Conservation (phyloP, 768 basidiomycete species). For the Pleurotus ostreatus region DNA sequence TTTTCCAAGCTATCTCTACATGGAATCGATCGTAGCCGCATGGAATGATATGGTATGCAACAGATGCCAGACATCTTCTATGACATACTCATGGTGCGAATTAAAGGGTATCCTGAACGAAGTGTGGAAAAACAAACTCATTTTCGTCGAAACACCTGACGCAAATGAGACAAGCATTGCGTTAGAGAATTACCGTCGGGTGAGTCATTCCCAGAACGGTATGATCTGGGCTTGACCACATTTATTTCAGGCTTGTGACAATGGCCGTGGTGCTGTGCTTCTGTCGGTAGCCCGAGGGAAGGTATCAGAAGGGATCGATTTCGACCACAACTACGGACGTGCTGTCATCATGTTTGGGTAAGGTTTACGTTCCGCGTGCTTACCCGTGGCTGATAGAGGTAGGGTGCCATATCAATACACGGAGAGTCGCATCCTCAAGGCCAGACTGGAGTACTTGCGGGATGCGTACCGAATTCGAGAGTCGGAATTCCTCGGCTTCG, state of each 20-base stretch:
- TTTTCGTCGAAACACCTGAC: constrained; percentile 99
- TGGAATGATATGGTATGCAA: constrained; percentile 98
- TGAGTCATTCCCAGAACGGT: constrained; percentile 26
- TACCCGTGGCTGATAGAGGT: constrained; percentile 7
- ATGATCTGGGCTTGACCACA: constrained; percentile 7
- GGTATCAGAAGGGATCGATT: constrained; percentile 99
- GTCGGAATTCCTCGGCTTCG: constrained; percentile 97
- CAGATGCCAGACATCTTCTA: background rate
- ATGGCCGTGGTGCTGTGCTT: constrained; percentile 94
- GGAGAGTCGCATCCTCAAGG: constrained; percentile 95
- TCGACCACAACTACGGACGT: constrained; percentile 98
- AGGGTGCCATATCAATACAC: constrained; percentile 98
- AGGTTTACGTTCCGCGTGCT: constrained; percentile 10
- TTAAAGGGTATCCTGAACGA: constrained; percentile 93
- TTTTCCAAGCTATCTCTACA: constrained; percentile 98
- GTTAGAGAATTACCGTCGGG: constrained; percentile 89
- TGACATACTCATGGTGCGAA: constrained; percentile 3
- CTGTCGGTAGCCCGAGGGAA: constrained; percentile 98
- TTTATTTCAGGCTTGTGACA: constrained; percentile 83
- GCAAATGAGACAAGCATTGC: constrained; percentile 99
- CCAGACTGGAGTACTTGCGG: constrained; percentile 94
- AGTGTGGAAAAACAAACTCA: constrained; percentile 99
- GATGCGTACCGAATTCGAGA: constrained; percentile 98
- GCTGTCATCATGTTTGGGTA: constrained; percentile 99
- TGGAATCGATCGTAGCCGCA: constrained; percentile 99